Evolutionary conservation across 768 basidiomycete species (phyloP), one percentile per base, ranked within the genome.

Genomic region (Lactifluus pinguis): DNA sequence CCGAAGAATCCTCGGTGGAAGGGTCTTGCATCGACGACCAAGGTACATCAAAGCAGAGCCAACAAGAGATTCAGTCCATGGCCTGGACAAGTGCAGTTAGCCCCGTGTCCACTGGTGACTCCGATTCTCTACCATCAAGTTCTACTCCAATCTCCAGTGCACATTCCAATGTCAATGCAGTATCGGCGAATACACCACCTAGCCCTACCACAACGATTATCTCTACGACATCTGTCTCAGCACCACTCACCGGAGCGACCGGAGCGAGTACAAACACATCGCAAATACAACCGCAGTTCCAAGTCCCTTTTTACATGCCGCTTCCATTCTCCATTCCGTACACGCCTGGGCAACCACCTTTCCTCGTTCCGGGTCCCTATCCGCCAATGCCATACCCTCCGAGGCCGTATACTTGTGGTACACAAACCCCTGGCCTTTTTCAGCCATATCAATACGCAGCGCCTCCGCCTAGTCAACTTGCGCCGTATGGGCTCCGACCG

Each of bases 291-390:
- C 67, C 64, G 3, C 64, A 63, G 21, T 51, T 59, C 4, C 61
- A 60, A 49, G 68, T 72, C 34, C 73, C 75, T 9, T 78, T 75
- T 66, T 77, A 76, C 59, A 67, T 74, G 66, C 71, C 73, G 11
- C 69, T 72, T 11, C 72, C 76, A 1, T 74, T 71, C 62, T 55
- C 68, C n/a, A 66, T 73, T 61, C 68, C 72, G 14, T 69, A 67
- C 7, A 66, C 65, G 21, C 50, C 59, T 13, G 57, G 52, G 17
- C 65, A 63, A 44, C 66, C 65, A n/a, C 67, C 66, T 34, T 60
- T 62, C 61, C 66, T 52, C 49, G 55, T 59, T 49, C 34, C 69
- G 7, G 57, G 66, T 6, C 68, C 68, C 6, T 70, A 68, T 51
- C 65, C 69, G 0, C 68, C 68, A 48, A 68, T 69, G 49, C 59